These are phyloP conservation scores for Apiospora marii DNA, from an alignment of 2,329 filamentous ascomycete genomes.

Conservation along the genomic window DNA sequence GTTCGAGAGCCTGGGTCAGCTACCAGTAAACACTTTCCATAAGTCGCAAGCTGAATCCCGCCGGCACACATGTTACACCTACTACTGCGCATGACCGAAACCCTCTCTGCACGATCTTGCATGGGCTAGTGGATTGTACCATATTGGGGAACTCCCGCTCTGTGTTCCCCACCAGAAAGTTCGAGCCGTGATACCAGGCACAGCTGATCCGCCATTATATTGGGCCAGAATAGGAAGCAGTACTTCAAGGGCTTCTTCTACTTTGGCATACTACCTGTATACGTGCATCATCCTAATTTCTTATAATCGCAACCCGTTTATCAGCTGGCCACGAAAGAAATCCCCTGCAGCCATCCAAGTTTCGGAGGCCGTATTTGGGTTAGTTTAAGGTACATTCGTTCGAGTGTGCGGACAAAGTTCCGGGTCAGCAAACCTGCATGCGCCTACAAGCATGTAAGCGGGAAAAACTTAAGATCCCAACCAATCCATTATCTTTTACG, in stretches of 20 bases:
- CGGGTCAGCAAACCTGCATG: neutral
- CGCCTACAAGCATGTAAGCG: neutral
- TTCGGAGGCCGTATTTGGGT: neutral
- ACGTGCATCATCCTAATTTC: neutral
- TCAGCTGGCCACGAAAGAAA: neutral
- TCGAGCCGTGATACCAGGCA: neutral
- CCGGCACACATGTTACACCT: slow-evolving; percentile 5
- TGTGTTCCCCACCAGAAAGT: slow-evolving; percentile 8
- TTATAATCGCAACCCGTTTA: neutral
- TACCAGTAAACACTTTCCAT: neutral
- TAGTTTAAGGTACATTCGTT: neutral
- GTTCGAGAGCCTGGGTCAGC: neutral
- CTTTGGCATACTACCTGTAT: too few relatives aligned
- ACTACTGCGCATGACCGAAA: slow-evolving; percentile 13
- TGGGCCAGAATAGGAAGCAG: neutral
- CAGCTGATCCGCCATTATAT: neutral
- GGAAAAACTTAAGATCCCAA: neutral
- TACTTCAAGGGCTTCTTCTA: too few relatives aligned
- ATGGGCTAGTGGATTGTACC: slow-evolving; percentile 7
- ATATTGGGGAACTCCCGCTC: slow-evolving; percentile 12
- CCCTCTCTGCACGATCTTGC: slow-evolving; percentile 18
- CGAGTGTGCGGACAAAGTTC: neutral
- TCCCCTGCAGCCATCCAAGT: neutral
- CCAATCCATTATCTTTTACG: neutral
- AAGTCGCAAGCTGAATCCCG: neutral